phyloP scores from a whole-genome alignment of 306 rosid species.

The Lotus japonicus region DNA sequence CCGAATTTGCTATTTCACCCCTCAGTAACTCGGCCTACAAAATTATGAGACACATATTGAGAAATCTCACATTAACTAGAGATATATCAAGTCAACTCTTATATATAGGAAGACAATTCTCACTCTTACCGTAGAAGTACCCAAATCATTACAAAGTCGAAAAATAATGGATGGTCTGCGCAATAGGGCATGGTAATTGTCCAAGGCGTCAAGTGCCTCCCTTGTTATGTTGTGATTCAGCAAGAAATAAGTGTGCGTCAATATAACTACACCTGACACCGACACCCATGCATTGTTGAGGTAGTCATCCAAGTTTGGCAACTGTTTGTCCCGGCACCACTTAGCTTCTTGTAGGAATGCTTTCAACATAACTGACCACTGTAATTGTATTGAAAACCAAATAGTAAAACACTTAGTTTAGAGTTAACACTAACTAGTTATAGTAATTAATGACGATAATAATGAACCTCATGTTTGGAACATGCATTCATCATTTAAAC shows the following conservation, averaged over 20 bases:
- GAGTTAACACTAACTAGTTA: too few species aligned
- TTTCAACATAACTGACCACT: slow-evolving; percentile 54
- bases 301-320: slow-evolving; percentile 39
- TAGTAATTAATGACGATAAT: too few species aligned
- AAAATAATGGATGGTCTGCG: slow-evolving; percentile 36
- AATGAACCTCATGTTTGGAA: too few species aligned
- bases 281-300: slow-evolving; percentile 46
- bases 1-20: slow-evolving; percentile 47
- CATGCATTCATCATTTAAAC: too few species aligned
- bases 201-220: slow-evolving; percentile 26
- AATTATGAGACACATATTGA: not conserved
- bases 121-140: slow-evolving; percentile 39
- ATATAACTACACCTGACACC: slow-evolving; percentile 23
- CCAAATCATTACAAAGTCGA: slow-evolving; percentile 55
- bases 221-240: slow-evolving; percentile 26
- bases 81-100: too few species aligned
- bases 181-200: slow-evolving; percentile 24
- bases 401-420: not conserved
- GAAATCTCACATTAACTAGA: too few species aligned
- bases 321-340: slow-evolving; percentile 28
- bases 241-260: slow-evolving; percentile 36
- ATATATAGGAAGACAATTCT: too few species aligned
- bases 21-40: slow-evolving; percentile 46
- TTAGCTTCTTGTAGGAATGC: slow-evolving; percentile 48
- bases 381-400: not conserved